Percentiles rank a stretch among this genome's conserved stretches.
These are phyloP conservation scores for Gynostemma pentaphyllum DNA, from an alignment of 306 rosid genomes.

Conservation along the genomic window DNA sequence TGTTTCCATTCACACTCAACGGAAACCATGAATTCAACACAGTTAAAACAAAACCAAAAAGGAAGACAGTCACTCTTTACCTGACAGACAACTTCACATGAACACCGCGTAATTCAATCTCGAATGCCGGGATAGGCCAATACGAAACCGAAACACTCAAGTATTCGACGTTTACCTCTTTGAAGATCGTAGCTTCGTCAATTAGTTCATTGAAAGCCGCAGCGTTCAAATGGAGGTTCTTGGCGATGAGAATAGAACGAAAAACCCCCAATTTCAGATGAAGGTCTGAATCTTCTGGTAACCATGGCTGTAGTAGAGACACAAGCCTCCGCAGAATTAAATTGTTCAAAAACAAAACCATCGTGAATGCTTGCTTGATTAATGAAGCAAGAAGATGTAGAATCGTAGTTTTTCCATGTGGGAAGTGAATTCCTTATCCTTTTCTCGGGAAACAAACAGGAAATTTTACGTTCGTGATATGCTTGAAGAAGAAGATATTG, in stretches of 20 bases:
- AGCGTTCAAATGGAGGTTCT: conserved; percentile 42
- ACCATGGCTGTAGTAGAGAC: conserved; percentile 72
- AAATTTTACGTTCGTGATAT: background rate
- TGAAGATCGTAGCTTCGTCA: conserved; percentile 31
- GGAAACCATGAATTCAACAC: background rate
- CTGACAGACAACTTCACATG: conserved; percentile 26
- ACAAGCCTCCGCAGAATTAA: conserved; percentile 41
- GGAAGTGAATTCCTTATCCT: background rate
- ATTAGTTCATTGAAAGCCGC: conserved; percentile 42
- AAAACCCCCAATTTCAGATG: conserved; percentile 45
- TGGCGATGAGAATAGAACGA: conserved; percentile 34
- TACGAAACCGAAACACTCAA: conserved; percentile 42
- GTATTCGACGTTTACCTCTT: conserved; percentile 43
- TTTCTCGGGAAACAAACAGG: background rate
- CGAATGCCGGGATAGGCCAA: conserved; percentile 61
- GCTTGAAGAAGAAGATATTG: background rate
- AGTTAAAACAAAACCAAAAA: background rate
- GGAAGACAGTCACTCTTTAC: conserved; percentile 22
- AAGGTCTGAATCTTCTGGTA: conserved; percentile 50
- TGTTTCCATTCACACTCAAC: background rate
- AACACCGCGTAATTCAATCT: conserved; percentile 50
- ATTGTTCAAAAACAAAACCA: conserved; percentile 40
- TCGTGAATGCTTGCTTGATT: conserved; percentile 11
- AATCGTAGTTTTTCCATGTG: background rate
- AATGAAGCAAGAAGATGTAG: background rate